A percentile compares a stretch with the other conserved stretches of the same genome.
phyloP scores from a whole-genome alignment of 2,329 filamentous ascomycete genomes.

The Phialophora macrospora region DNA sequence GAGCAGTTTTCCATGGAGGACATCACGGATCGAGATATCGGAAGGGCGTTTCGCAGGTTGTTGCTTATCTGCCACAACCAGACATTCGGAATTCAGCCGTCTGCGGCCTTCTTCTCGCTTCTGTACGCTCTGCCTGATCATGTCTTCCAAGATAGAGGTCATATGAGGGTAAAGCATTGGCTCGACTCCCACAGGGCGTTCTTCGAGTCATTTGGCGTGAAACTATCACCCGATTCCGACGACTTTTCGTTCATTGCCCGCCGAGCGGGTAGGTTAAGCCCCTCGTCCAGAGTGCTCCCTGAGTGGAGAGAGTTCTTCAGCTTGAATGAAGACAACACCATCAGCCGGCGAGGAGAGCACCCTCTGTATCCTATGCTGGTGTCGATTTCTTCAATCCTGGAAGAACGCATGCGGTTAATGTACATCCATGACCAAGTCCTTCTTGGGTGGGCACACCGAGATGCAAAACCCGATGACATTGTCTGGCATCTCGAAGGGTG shows the following conservation, averaged over 20 bases:
- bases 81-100: slow-evolving; percentile 23
- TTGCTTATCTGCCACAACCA: slow-evolving; percentile 31
- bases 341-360: slow-evolving; percentile 21
- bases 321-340: slow-evolving; percentile 14
- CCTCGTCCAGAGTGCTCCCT: slow-evolving; percentile 14
- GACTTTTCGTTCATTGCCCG: slow-evolving; percentile 16
- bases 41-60: slow-evolving; percentile 27
- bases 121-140: slow-evolving; percentile 25
- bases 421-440: slow-evolving; percentile 26
- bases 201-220: slow-evolving; percentile 15
- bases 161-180: slow-evolving; percentile 20
- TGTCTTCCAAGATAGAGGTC: slow-evolving; percentile 14
- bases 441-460: slow-evolving; percentile 30
- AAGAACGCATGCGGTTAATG: slow-evolving; percentile 28
- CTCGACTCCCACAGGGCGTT: slow-evolving; percentile 18
- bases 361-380: slow-evolving; percentile 21
- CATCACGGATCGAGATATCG: slow-evolving; percentile 21
- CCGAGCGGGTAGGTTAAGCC: slow-evolving; percentile 5
- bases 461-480: slow-evolving; percentile 23
- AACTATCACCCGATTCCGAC: not conserved
- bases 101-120: slow-evolving; percentile 25
- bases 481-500: slow-evolving; percentile 34
- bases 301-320: slow-evolving; percentile 31
- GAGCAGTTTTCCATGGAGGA: not conserved
- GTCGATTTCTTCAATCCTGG: slow-evolving; percentile 24